These are phyloP conservation scores for Cladosporium phlei DNA, from an alignment of 2,329 filamentous ascomycete species.

Conservation along the genomic window DNA sequence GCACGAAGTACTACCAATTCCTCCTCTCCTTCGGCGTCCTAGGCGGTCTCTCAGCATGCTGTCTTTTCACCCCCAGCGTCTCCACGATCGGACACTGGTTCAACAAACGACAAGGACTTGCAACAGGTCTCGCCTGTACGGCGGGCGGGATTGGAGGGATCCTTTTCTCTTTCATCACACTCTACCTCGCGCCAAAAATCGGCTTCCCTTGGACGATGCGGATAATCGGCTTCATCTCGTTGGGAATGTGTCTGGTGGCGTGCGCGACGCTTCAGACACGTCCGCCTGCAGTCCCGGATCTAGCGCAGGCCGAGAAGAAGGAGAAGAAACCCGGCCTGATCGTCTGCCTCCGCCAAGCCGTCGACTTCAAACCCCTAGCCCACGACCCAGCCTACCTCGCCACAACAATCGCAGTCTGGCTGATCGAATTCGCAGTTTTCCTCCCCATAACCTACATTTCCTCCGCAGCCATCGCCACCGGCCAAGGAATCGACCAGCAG, in stretches of 20 bases:
- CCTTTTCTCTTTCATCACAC: slow-evolving; percentile 42
- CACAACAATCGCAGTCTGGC: slow-evolving; percentile 39
- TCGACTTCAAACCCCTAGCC: slow-evolving; percentile 40
- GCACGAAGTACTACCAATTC: slow-evolving; percentile 23
- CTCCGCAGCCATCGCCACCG: slow-evolving; percentile 59
- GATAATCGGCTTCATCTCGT: slow-evolving; percentile 40
- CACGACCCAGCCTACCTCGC: slow-evolving; percentile 35
- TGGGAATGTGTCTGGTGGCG: slow-evolving; percentile 29
- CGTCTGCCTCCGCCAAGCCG: slow-evolving; percentile 33
- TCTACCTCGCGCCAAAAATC: slow-evolving; percentile 36
- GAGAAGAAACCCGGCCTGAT: slow-evolving; percentile 24
- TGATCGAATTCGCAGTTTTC: slow-evolving; percentile 46
- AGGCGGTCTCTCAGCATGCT: slow-evolving; percentile 65
- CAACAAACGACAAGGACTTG: slow-evolving; percentile 64
- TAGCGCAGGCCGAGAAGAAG: neutral
- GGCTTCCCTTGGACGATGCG: slow-evolving; percentile 45
- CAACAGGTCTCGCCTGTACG: slow-evolving; percentile 73
- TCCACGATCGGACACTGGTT: slow-evolving; percentile 80
- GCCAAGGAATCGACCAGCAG: slow-evolving; percentile 52
- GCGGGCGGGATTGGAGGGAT: slow-evolving; percentile 50
- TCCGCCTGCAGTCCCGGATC: neutral
- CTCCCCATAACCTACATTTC: slow-evolving; percentile 75
- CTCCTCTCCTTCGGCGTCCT: slow-evolving; percentile 66
- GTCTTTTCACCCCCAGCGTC: slow-evolving; percentile 78
- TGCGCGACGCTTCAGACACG: slow-evolving; percentile 2